Evolutionary conservation across 1,284 basidiomycete genomes (phyloP).

Genomic region (Malassezia arunalokei): DNA sequence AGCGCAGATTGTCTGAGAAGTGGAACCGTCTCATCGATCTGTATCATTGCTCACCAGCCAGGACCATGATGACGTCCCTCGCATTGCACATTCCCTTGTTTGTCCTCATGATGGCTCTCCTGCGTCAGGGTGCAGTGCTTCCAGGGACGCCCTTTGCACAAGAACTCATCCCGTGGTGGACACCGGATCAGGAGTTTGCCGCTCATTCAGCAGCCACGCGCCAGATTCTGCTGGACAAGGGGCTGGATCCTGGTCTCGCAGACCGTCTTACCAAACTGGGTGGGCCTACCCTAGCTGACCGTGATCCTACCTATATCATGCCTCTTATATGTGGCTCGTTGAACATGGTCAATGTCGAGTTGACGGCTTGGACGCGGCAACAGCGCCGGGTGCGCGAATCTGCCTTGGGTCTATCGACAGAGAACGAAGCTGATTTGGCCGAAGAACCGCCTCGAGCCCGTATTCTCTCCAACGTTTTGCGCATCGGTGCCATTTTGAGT

Average conservation of each 20-base stretch:
- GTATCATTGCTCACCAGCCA: slow-evolving; percentile 31
- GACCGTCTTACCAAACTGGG: slow-evolving; percentile 26
- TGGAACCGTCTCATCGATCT: slow-evolving; percentile 23
- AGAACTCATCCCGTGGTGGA: slow-evolving; percentile 40
- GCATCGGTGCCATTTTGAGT: slow-evolving; percentile 58
- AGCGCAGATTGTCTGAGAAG: slow-evolving; percentile 20
- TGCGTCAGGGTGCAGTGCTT: slow-evolving; percentile 26
- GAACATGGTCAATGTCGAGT: slow-evolving; percentile 35
- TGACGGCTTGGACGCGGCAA: slow-evolving; percentile 27
- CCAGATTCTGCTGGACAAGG: slow-evolving; percentile 30
- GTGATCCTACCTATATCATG: slow-evolving; percentile 32
- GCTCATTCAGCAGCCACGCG: slow-evolving; percentile 25
- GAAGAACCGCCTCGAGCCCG: slow-evolving; percentile 43
- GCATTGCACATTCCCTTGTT: slow-evolving; percentile 35
- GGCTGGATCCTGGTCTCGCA: slow-evolving; percentile 25
- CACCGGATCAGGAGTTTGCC: slow-evolving; percentile 26
- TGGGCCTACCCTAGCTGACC: slow-evolving; percentile 33
- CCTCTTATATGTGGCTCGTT: slow-evolving; percentile 33
- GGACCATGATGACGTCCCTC: slow-evolving; percentile 28
- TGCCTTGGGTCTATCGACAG: slow-evolving; percentile 10
- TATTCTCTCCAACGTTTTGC: slow-evolving; percentile 56
- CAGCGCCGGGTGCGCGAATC: slow-evolving; percentile 15
- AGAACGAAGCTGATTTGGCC: slow-evolving; percentile 5
- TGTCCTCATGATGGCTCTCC: slow-evolving; percentile 26
- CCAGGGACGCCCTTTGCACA: slow-evolving; percentile 20